Base-by-base conservation (phyloP, 805 yeast species). In the Starmerella apicola region DNA sequence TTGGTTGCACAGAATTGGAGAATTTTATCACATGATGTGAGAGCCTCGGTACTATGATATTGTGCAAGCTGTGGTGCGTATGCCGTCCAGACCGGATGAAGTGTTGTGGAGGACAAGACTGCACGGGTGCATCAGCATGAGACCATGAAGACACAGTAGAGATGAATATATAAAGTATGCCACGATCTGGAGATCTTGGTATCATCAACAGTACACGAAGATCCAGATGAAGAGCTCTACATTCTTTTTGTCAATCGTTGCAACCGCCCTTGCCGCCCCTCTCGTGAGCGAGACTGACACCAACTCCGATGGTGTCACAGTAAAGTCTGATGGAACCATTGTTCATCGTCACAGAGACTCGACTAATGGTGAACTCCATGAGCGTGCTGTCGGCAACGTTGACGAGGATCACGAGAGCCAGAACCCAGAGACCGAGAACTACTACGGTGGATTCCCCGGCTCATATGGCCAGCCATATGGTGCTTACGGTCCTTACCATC, bases 201-300 rank as follows among this genome's bases (percentile, higher is more conserved):
- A n/a, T n/a, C n/a, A n/a, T n/a, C n/a, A 27, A 27, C 30, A 16
- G 25, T 17, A 28, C 15, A 23, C 28, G 17, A 31, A n/a, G 23
- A 18, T 20, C 18, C 15, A 10, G 8, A 44, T 44, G 48, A 35
- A 41, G 23, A n/a, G 29, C 9, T 33, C 44, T 17, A 22, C 26
- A 17, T 15, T 41, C 36, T 29, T 45, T 17, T 29, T 45, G 21
- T 50, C 53, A 5, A 38, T 49, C 10, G 33, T 47, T 18, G 40
- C 49, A 32, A 30, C 39, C 16, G 50, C 38, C 7, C 17, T 45
- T 27, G 50, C 50, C 5, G 50, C 50, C 10, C 53, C 52, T 12
- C 23, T 40, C 36, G 12, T 36, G 27, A 12, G 25, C 15, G 32
- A 9, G 15, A 15, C 21, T 15, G 22, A 10, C 9, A 36, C 30